Percentiles rank a stretch among this genome's conserved stretches.
phyloP scores from a whole-genome alignment of 441 rosid genomes.

The Gossypium trilobum region DNA sequence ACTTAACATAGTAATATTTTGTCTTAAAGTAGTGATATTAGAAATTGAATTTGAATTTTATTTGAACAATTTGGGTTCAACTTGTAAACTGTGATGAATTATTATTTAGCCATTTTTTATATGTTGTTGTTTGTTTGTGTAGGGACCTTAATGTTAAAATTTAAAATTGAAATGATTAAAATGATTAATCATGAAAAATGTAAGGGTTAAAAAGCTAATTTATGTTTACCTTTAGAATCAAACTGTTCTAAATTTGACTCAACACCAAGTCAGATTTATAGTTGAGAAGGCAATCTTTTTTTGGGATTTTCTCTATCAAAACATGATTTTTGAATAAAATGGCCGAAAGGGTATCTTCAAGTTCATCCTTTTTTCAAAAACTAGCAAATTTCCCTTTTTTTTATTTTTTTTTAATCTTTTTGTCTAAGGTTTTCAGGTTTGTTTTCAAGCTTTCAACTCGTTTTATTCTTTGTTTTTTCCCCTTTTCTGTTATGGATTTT shows the following conservation, averaged over 20 bases:
- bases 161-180: not conserved
- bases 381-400: not conserved
- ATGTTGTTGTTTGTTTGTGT: not conserved
- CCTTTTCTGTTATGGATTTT: not conserved
- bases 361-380: not conserved
- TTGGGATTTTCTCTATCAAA: not conserved
- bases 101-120: not conserved
- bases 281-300: not conserved
- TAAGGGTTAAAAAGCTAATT: not conserved
- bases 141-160: not conserved
- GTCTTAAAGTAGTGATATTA: not conserved
- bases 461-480: not conserved
- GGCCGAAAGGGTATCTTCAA: not conserved
- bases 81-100: not conserved
- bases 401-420: too few relatives aligned
- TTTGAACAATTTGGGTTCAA: not conserved
- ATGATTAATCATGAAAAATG: not conserved
- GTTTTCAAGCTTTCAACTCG: not conserved
- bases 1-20: not conserved
- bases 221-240: not conserved
- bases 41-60: not conserved
- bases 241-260: not conserved
- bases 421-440: not conserved
- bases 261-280: not conserved
- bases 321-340: not conserved